A percentile compares a stretch with the other conserved stretches of the same genome.
Evolutionary conservation across 257 asterid species (phyloP).

Genomic region (Primulina huaijiensis): DNA sequence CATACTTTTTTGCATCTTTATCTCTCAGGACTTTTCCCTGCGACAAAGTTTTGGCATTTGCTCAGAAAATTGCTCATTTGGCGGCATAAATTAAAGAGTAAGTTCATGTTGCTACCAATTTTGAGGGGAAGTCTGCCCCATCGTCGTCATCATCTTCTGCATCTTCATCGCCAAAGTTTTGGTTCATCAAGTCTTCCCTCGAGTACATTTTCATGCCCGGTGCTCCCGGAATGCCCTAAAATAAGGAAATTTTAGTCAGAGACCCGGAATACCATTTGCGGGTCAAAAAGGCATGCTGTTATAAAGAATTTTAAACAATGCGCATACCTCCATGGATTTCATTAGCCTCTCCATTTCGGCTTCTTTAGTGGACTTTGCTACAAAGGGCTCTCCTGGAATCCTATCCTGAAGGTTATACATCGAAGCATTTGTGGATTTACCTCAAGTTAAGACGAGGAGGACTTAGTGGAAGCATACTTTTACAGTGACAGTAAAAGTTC

Average conservation of each 20-base stretch:
- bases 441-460: neutral
- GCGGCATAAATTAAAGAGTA: neutral
- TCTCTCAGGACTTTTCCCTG: conserved; percentile 67
- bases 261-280: neutral
- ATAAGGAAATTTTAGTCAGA: neutral
- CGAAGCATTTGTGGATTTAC: neutral
- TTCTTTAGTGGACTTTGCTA: conserved; percentile 78
- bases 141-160: conserved; percentile 73
- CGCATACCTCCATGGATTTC: conserved; percentile 85
- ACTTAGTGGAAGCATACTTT: no score
- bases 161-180: conserved; percentile 65
- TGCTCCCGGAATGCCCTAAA: conserved; percentile 93
- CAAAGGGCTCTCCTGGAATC: conserved; percentile 78
- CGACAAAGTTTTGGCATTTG: conserved; percentile 12
- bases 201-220: conserved; percentile 97
- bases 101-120: conserved; percentile 44
- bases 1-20: conserved; percentile 45
- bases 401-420: conserved; percentile 52
- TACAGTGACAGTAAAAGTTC: neutral
- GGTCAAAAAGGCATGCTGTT: conserved; percentile 1
- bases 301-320: neutral
- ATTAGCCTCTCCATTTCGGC: conserved; percentile 87
- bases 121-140: conserved; percentile 57
- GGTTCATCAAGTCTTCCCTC: conserved; percentile 80
- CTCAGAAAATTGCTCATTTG: neutral